These are phyloP conservation scores for Salix koriyanagi DNA, from an alignment of 345 rosid species.

Conservation along the genomic window DNA sequence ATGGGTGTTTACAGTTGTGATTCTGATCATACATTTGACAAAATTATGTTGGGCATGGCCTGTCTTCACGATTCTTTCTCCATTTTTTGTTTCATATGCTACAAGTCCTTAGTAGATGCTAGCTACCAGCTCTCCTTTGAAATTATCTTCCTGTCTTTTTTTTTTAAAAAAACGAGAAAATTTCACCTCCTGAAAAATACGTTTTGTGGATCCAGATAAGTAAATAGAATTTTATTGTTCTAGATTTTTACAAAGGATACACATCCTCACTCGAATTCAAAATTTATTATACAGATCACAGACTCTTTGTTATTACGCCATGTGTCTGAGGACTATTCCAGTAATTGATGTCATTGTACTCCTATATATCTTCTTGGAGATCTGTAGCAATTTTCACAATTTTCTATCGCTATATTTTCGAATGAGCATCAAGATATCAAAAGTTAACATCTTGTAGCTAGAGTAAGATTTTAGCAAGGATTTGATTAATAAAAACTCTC, in stretches of 20 bases:
- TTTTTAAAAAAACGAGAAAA: no score
- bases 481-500: background rate
- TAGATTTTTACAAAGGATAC: accelerated
- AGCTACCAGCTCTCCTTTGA: background rate
- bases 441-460: background rate
- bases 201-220: no score
- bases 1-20: background rate
- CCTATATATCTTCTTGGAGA: background rate
- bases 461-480: background rate
- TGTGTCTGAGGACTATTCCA: background rate
- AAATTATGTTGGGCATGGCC: background rate
- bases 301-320: accelerated
- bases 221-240: no score
- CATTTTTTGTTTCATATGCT: background rate
- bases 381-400: background rate
- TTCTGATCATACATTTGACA: background rate
- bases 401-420: background rate
- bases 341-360: background rate
- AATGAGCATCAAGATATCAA: background rate
- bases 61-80: background rate
- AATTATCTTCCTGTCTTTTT: background rate
- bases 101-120: background rate
- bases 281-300: accelerated
- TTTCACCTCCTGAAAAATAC: no score
- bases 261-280: accelerated